Conservation (phyloP, 805 yeast species). For the Scheffersomyces coipomensis region DNA sequence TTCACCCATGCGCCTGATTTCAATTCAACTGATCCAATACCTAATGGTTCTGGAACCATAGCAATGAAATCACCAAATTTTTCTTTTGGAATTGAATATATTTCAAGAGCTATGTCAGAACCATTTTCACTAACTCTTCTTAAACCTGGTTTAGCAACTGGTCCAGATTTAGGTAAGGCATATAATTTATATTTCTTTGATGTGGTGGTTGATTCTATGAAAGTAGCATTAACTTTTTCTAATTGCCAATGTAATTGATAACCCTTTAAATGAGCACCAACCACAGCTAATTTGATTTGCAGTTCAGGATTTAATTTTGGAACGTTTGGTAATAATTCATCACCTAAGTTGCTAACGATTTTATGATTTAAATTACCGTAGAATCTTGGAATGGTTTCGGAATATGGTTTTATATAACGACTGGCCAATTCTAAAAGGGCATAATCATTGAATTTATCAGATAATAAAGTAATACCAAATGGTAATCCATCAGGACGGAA, state of each 20-base stretch:
- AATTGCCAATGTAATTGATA: conserved; percentile 94
- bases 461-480: conserved; percentile 83
- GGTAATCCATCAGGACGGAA: conserved; percentile 84
- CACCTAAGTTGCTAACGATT: conserved; percentile 32
- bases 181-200: conserved; percentile 70
- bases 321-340: conserved; percentile 43
- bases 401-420: conserved; percentile 54
- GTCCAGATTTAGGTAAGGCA: conserved; percentile 81
- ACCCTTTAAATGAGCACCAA: conserved; percentile 92
- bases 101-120: conserved; percentile 66
- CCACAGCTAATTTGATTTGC: conserved; percentile 79
- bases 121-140: conserved; percentile 63
- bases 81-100: conserved; percentile 78
- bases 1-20: conserved; percentile 81
- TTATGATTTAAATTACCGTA: conserved; percentile 52
- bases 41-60: conserved; percentile 92
- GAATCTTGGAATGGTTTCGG: conserved; percentile 46
- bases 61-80: conserved; percentile 79
- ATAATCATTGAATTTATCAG: conserved; percentile 80
- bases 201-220: conserved; percentile 65
- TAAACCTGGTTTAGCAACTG: conserved; percentile 87
- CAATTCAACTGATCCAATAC: conserved; percentile 89
- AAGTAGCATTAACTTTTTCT: conserved; percentile 75
- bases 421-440: conserved; percentile 84
- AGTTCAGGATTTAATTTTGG: conserved; percentile 44